A percentile compares a stretch with the other conserved stretches of the same genome.
Conservation (phyloP, 768 basidiomycete genomes). For the Chalciporus piperatus region DNA sequence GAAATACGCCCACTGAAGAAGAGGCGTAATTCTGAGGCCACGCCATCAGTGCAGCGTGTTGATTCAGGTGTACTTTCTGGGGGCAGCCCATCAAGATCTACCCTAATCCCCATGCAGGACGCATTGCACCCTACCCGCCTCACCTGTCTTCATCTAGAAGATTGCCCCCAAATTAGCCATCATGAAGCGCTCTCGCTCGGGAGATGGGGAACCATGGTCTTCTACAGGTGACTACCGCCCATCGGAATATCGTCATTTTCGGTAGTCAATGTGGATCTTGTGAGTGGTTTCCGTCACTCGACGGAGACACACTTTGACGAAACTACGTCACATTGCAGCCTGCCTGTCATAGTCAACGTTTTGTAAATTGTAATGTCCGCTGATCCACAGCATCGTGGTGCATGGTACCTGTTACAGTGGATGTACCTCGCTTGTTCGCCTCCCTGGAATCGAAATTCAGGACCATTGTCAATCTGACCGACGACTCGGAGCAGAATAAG, state of each 20-base stretch:
- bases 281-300: conserved; percentile 17
- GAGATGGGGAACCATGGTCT: conserved; percentile 34
- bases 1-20: conserved; percentile 39
- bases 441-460: conserved; percentile 1
- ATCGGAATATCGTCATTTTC: conserved; percentile 5
- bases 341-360: conserved; percentile 8
- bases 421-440: conserved; percentile 1
- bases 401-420: conserved; percentile 3
- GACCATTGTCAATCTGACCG: conserved; percentile 3
- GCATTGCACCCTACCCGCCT: conserved; percentile 34
- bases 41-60: conserved; percentile 10
- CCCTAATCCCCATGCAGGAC: conserved; percentile 37
- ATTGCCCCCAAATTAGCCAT: conserved; percentile 38
- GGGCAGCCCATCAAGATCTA: conserved; percentile 27
- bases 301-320: conserved; percentile 8
- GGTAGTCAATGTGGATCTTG: conserved; percentile 17
- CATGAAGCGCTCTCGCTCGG: conserved; percentile 39
- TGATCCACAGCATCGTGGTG: conserved; percentile 16
- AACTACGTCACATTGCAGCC: conserved; percentile 19
- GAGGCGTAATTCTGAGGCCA: conserved; percentile 13
- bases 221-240: conserved; percentile 11
- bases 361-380: conserved; percentile 30
- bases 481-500: neutral
- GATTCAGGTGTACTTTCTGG: conserved; percentile 11
- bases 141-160: conserved; percentile 41